Conservation (phyloP, 1,284 basidiomycete genomes). For the Fomitopsis schrenkii region DNA sequence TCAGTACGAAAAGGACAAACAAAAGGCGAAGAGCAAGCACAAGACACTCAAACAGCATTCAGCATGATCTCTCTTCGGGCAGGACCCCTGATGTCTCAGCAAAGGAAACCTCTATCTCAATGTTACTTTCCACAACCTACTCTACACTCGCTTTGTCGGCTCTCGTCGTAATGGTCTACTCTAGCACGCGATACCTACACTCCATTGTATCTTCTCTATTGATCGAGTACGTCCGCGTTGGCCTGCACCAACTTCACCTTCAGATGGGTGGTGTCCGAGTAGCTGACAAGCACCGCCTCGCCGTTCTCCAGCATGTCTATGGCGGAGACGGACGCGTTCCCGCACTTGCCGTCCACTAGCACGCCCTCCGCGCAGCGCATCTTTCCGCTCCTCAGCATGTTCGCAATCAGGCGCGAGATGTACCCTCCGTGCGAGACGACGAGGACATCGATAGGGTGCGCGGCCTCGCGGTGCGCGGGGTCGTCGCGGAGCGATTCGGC, state of each 20-base stretch:
- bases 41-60: constrained; percentile 12
- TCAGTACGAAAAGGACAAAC: constrained; percentile 44
- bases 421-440: constrained; percentile 65
- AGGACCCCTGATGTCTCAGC: too few species aligned
- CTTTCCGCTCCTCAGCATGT: constrained; percentile 38
- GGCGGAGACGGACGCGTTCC: constrained; percentile 58
- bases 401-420: constrained; percentile 49
- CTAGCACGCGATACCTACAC: background rate
- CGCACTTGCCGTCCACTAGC: constrained; percentile 35
- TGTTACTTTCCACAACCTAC: background rate
- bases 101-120: background rate
- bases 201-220: background rate
- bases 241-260: constrained; percentile 31
- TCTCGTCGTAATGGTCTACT: background rate
- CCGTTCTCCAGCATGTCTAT: constrained; percentile 44
- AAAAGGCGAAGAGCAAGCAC: constrained; percentile 27
- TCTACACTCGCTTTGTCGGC: background rate
- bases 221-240: constrained; percentile 44
- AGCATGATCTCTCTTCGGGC: background rate
- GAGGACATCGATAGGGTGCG: constrained; percentile 40
- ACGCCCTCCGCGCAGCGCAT: constrained; percentile 38
- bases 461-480: constrained; percentile 3
- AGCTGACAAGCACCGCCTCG: constrained; percentile 45
- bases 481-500: constrained; percentile 24
- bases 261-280: constrained; percentile 55